Percentiles rank a stretch among this genome's conserved stretches.
phyloP scores from a whole-genome alignment of 441 rosid genomes.

The Cnidoscolus chayamansa region DNA sequence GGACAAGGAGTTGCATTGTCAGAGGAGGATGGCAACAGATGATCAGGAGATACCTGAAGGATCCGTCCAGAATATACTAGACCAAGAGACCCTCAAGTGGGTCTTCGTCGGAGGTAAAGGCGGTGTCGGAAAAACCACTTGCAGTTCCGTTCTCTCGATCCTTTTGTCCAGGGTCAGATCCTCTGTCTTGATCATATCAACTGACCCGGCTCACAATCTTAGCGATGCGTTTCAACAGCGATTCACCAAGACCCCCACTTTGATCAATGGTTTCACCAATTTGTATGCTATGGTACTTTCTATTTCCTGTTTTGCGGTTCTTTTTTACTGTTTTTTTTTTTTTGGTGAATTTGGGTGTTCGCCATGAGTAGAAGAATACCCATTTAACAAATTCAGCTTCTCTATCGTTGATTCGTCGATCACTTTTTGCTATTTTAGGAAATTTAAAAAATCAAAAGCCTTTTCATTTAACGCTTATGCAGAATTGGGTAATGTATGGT shows the following conservation, averaged over 20 bases:
- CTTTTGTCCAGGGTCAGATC: conserved; percentile 73
- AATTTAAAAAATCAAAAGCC: background rate
- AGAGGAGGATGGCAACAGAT: conserved; percentile 36
- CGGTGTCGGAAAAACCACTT: conserved; percentile 96
- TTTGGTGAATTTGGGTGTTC: background rate
- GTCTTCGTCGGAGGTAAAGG: conserved; percentile 99
- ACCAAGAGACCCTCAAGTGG: conserved; percentile 87
- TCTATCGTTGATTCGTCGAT: conserved; percentile 14
- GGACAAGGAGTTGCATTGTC: background rate
- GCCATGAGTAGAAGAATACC: background rate
- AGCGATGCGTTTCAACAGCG: conserved; percentile 98
- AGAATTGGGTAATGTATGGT: background rate
- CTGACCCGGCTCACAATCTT: conserved; percentile 99
- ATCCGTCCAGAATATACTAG: conserved; percentile 62
- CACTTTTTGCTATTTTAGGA: background rate
- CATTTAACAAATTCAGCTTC: background rate
- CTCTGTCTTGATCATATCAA: conserved; percentile 94
- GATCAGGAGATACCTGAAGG: conserved; percentile 59
- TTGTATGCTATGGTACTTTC: conserved; percentile 79
- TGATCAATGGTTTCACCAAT: conserved; percentile 89
- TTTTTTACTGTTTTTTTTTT: conserved; percentile 1
- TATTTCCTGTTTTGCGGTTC: conserved; percentile 2
- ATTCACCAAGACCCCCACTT: conserved; percentile 77
- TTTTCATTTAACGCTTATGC: background rate
- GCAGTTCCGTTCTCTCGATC: conserved; percentile 86